Percentiles rank a stretch among this genome's conserved stretches.
phyloP scores from a whole-genome alignment of 78 protist genomes.

The Planoprotostelium fungivorum region DNA sequence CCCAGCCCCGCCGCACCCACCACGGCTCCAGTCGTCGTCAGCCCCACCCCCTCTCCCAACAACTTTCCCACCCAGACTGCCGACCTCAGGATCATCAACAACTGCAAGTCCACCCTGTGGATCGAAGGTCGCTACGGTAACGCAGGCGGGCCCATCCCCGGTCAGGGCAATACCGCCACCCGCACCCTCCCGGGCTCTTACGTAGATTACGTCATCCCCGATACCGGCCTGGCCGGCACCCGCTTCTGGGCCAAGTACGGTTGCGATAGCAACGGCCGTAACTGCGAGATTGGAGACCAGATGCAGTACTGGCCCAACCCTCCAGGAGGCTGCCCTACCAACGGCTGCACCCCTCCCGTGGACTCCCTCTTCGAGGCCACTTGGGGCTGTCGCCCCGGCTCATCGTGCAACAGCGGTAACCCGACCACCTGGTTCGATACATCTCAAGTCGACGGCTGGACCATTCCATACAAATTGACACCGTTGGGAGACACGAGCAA shows the following conservation, averaged over 20 bases:
- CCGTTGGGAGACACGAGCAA: background rate
- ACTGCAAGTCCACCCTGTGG: background rate
- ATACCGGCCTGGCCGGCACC: background rate
- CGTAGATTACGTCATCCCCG: background rate
- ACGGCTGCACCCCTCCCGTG: background rate
- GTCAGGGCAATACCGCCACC: background rate
- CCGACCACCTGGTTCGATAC: background rate
- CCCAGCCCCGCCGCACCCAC: too few relatives aligned
- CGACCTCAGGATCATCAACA: background rate
- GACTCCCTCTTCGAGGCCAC: background rate
- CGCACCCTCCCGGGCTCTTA: background rate
- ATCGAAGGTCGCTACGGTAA: background rate
- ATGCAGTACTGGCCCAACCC: conserved; percentile 2
- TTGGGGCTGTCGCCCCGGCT: background rate
- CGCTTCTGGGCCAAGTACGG: background rate
- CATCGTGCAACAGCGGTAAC: background rate
- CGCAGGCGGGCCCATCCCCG: background rate
- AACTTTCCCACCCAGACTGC: background rate
- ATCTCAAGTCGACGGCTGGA: background rate
- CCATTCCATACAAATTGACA: background rate
- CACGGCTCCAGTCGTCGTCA: background rate
- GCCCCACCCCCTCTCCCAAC: background rate
- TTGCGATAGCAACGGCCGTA: background rate
- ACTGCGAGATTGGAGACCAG: background rate
- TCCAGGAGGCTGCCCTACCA: background rate